A percentile compares a stretch with the other conserved stretches of the same genome.
phyloP scores from a whole-genome alignment of 805 yeast species.

The Lachancea meyersii region DNA sequence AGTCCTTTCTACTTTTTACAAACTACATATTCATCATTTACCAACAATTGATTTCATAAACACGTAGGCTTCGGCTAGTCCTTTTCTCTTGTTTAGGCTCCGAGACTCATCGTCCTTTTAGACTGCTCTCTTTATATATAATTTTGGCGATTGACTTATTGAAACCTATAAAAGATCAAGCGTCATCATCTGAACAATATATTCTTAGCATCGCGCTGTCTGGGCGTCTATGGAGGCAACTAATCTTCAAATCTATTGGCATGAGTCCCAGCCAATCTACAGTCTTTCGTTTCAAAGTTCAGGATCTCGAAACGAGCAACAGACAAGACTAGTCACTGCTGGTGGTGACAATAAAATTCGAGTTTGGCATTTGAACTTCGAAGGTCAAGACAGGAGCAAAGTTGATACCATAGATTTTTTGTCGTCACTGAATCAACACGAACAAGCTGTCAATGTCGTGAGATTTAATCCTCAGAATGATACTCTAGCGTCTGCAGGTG shows the following conservation, averaged over 20 bases:
- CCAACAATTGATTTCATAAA: too few species aligned
- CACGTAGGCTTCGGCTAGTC: too few species aligned
- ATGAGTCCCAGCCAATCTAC: slow-evolving; percentile 69
- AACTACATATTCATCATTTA: not conserved
- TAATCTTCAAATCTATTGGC: slow-evolving; percentile 33
- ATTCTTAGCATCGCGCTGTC: not conserved
- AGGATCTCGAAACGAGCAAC: slow-evolving; percentile 20
- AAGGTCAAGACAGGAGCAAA: slow-evolving; percentile 21
- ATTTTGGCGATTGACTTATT: too few species aligned
- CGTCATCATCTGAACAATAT: too few species aligned
- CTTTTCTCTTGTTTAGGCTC: too few species aligned
- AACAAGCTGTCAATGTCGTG: slow-evolving; percentile 90
- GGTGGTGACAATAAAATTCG: slow-evolving; percentile 95
- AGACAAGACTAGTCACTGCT: slow-evolving; percentile 66
- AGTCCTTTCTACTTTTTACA: not conserved
- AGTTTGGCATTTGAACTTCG: slow-evolving; percentile 38
- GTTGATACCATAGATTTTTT: slow-evolving; percentile 60
- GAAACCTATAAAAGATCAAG: too few species aligned
- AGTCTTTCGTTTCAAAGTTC: slow-evolving; percentile 56
- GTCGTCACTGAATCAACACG: slow-evolving; percentile 78
- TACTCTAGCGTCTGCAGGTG: slow-evolving; percentile 83
- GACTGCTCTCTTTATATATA: not conserved
- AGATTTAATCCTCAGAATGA: slow-evolving; percentile 67
- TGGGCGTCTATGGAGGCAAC: slow-evolving; percentile 8
- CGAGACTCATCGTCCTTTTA: too few species aligned